Conservation (phyloP, 2,329 filamentous ascomycete species). For the Diaporthe sp. region DNA sequence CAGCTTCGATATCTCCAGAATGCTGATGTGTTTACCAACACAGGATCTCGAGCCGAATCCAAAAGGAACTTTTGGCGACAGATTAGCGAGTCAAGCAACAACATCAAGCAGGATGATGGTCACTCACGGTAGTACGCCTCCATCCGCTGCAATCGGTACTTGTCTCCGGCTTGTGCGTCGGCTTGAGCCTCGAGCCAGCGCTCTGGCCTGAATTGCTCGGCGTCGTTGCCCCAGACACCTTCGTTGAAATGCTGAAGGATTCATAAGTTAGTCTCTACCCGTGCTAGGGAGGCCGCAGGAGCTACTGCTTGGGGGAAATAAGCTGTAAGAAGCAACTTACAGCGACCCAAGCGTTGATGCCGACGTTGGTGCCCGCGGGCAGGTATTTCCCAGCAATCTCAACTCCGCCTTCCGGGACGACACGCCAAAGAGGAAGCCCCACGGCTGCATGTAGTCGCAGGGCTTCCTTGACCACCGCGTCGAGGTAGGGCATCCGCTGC, state of each 20-base stretch:
- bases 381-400: slow-evolving; percentile 50
- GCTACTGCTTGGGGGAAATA: neutral
- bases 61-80: slow-evolving; percentile 26
- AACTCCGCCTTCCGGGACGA: slow-evolving; percentile 59
- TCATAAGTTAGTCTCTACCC: neutral
- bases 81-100: neutral
- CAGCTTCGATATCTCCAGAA: slow-evolving; percentile 38
- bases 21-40: slow-evolving; percentile 37
- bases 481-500: slow-evolving; percentile 62
- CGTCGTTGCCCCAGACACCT: slow-evolving; percentile 36
- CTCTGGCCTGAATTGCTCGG: slow-evolving; percentile 36
- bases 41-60: slow-evolving; percentile 36
- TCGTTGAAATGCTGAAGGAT: slow-evolving; percentile 28
- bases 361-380: slow-evolving; percentile 37
- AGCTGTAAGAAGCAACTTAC: neutral
- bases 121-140: slow-evolving; percentile 33
- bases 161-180: slow-evolving; percentile 9
- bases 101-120: neutral
- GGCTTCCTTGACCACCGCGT: slow-evolving; percentile 67
- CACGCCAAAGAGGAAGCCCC: slow-evolving; percentile 63
- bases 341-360: slow-evolving; percentile 39
- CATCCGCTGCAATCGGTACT: slow-evolving; percentile 34
- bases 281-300: neutral
- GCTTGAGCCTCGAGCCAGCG: slow-evolving; percentile 38
- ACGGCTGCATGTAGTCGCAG: slow-evolving; percentile 64